A percentile compares a stretch with the other conserved stretches of the same genome.
Evolutionary conservation across 192 early-diverging fungal genomes (phyloP).

Genomic region (Backusella australiensis): DNA sequence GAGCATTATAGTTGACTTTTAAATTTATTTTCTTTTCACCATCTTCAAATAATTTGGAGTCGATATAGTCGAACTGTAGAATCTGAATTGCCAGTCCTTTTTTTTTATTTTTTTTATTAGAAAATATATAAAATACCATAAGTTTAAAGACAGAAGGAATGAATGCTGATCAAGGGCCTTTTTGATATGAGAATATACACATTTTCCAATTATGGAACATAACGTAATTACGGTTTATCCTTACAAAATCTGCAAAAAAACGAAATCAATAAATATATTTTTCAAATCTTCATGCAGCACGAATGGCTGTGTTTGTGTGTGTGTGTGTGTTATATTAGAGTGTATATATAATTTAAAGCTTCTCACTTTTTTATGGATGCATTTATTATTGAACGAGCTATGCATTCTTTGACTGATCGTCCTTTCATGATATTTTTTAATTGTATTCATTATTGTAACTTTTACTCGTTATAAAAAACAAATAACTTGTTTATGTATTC

Average conservation of each 20-base stretch:
- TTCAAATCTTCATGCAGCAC: background rate
- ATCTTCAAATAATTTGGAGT: background rate
- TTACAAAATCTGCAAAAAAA: background rate
- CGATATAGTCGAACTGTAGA: background rate
- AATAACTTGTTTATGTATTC: background rate
- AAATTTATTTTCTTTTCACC: background rate
- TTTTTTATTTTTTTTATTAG: background rate
- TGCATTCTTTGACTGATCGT: constrained; percentile 11
- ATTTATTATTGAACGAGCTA: constrained; percentile 26
- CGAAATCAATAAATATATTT: background rate
- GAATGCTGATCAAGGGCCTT: background rate
- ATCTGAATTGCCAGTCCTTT: background rate
- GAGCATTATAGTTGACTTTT: background rate
- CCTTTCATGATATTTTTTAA: background rate
- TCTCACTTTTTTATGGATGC: constrained; percentile 12
- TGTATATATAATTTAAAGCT: background rate
- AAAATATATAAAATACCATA: background rate
- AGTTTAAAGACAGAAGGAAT: too few species aligned
- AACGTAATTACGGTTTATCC: background rate
- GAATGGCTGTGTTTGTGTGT: background rate
- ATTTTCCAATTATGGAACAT: background rate
- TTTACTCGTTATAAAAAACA: background rate
- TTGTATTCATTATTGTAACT: background rate
- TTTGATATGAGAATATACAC: background rate
- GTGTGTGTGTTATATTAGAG: too few species aligned